Evolutionary conservation across 257 asterid genomes (phyloP).

Genomic region (Nyctanthes arbortristis): DNA sequence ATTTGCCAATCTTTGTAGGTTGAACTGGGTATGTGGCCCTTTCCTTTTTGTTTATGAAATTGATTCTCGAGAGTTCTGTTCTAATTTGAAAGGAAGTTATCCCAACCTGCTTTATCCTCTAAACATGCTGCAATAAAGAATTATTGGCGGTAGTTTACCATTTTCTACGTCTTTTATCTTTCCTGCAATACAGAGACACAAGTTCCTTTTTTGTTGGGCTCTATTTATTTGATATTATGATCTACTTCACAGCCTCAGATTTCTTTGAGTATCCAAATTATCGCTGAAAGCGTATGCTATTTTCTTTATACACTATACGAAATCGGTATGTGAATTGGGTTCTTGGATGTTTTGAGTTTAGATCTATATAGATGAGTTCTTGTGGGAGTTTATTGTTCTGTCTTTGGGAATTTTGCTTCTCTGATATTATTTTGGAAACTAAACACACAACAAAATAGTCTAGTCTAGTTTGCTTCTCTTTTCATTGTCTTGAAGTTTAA

Average conservation of each 20-base stretch:
- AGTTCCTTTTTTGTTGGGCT: neutral
- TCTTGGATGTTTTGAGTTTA: no score
- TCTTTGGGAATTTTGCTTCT: neutral
- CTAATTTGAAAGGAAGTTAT: no score
- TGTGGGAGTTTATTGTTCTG: neutral
- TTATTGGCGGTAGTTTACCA: neutral
- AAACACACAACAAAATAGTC: no score
- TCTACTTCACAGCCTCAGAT: neutral
- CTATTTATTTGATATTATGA: neutral
- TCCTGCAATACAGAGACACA: neutral
- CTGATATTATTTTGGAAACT: no score
- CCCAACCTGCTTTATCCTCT: no score
- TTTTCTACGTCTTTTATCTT: neutral
- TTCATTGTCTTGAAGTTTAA: neutral
- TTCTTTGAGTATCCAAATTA: neutral
- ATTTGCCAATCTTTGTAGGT: no score
- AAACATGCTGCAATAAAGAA: neutral
- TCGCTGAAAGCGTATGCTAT: neutral
- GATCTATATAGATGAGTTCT: no score
- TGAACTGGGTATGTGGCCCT: no score
- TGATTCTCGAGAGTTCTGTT: no score
- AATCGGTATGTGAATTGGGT: no score
- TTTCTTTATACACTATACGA: no score
- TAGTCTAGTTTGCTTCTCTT: neutral
- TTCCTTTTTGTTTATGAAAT: no score